These are phyloP conservation scores for Xylariaceae sp. DNA, from an alignment of 2,329 filamentous ascomycete genomes.

Conservation along the genomic window DNA sequence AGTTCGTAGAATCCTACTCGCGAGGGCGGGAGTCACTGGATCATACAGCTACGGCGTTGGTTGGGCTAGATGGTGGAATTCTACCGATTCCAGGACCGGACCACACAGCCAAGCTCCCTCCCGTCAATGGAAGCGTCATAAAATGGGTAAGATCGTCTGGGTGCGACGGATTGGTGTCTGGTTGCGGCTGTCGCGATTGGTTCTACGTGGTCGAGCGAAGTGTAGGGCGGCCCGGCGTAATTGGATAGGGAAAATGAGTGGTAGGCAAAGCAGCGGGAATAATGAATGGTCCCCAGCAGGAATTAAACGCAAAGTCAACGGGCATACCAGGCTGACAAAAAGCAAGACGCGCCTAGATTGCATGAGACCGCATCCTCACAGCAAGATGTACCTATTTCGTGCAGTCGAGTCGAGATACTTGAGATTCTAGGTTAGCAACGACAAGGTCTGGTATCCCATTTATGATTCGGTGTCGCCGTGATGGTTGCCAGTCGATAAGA, in stretches of 20 bases:
- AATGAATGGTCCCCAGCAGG: background rate
- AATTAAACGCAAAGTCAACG: background rate
- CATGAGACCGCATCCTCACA: slow-evolving; percentile 7
- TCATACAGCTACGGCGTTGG: background rate
- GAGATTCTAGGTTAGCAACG: background rate
- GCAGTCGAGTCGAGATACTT: background rate
- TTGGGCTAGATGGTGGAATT: background rate
- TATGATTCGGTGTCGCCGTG: background rate
- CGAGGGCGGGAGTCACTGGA: background rate
- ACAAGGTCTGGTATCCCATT: background rate
- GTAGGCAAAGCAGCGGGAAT: slow-evolving; percentile 3
- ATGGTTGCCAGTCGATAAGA: background rate
- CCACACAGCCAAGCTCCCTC: background rate
- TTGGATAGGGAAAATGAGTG: slow-evolving; percentile 7
- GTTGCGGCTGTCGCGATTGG: slow-evolving; percentile 5
- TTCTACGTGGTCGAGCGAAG: background rate
- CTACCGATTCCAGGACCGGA: slow-evolving; percentile 1
- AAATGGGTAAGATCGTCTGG: background rate
- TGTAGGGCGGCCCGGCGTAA: background rate
- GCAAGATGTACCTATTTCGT: background rate
- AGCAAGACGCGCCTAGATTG: slow-evolving; percentile 11
- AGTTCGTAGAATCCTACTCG: slow-evolving; percentile 14
- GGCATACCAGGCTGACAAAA: slow-evolving; percentile 2
- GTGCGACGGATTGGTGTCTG: slow-evolving; percentile 2
- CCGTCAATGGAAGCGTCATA: background rate